Base-by-base conservation (phyloP, 345 rosid genomes). In the Populus ilicifolia region DNA sequence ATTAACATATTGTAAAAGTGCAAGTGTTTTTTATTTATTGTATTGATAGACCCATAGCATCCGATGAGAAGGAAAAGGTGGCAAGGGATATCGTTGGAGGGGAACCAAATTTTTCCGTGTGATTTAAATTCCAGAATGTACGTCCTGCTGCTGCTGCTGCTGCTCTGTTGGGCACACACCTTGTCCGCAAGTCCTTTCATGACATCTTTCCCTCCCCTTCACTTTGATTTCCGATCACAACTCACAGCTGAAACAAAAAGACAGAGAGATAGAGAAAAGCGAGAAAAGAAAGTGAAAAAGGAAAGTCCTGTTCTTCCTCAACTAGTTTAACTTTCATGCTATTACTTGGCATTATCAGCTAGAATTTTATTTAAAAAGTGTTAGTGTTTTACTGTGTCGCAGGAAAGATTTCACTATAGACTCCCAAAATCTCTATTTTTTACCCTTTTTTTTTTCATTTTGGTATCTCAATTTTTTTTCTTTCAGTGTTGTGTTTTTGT, bases 121-220 rank as follows among this genome's bases (percentile, higher is more conserved):
- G 84, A 77, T 74, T 64, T 36, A 16, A 68, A 27, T 30, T 64
- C 71, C 23, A 61, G 38, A 17, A 56, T 27, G 56, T 10, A 61
- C 48, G 5, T 1, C 14, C 48, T 2, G 0, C 14, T 5, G 25
- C 18, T 27, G 25, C 18, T 27, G 27, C 27, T 7, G 13, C 59
- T 12, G 50, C 9, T 69, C 73, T 17, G 6, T 0, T 3, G n/a
- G 8, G 21, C 61, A 9, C 41, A 3, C 41, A 18, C 13, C 70
- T 8, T 17, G 3, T 18, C n/a, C 18, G 62, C 10, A 54, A 23
- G 13, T 13, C 44, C 44, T 41, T 18, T 17, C 56, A 18, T 50
- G 21, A 17, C 68, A 2, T 30, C 17, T 65, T 5, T 65, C 41
- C 69, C 69, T 6, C 41, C 12, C 38, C 3, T 16, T 18, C 59